Conservation (phyloP, 257 asterid genomes). For the Nyctanthes arbortristis region DNA sequence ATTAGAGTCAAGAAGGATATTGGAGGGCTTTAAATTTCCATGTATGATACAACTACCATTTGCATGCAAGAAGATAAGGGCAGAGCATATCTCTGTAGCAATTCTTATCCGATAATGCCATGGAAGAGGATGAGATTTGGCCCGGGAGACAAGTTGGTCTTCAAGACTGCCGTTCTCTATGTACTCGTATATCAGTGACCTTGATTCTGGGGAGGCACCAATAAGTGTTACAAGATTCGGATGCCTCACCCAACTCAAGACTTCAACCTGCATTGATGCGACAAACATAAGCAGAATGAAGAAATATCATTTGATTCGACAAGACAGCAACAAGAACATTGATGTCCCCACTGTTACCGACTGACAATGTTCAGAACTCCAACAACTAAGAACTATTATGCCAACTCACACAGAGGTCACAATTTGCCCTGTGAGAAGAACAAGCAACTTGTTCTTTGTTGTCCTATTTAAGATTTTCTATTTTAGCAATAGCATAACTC, state of each 20-base stretch:
- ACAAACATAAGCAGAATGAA: conserved; percentile 21
- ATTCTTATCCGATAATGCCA: conserved; percentile 85
- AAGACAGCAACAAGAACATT: conserved; percentile 12
- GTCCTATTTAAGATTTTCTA: background rate
- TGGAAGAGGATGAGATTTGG: conserved; percentile 52
- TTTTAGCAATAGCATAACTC: background rate
- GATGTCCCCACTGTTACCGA: conserved; percentile 3
- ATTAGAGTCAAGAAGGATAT: conserved; percentile 65
- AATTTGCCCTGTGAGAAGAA: background rate
- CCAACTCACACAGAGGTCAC: background rate
- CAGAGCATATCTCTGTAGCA: conserved; percentile 64
- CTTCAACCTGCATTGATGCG: conserved; percentile 49
- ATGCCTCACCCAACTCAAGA: conserved; percentile 81
- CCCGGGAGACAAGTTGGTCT: conserved; percentile 51
- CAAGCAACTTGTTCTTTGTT: background rate
- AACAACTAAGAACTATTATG: background rate
- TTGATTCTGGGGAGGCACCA: conserved; percentile 81
- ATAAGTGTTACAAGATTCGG: conserved; percentile 77
- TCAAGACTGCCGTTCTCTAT: conserved; percentile 81
- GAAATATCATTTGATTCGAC: conserved; percentile 7
- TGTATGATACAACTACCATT: conserved; percentile 45
- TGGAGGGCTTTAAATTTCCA: conserved; percentile 72
- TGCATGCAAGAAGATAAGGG: conserved; percentile 70
- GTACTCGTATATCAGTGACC: conserved; percentile 85
- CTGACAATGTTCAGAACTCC: background rate